These are phyloP conservation scores for Akanthomyces dipterigenus DNA, from an alignment of 2,329 filamentous ascomycete genomes.

Conservation along the genomic window DNA sequence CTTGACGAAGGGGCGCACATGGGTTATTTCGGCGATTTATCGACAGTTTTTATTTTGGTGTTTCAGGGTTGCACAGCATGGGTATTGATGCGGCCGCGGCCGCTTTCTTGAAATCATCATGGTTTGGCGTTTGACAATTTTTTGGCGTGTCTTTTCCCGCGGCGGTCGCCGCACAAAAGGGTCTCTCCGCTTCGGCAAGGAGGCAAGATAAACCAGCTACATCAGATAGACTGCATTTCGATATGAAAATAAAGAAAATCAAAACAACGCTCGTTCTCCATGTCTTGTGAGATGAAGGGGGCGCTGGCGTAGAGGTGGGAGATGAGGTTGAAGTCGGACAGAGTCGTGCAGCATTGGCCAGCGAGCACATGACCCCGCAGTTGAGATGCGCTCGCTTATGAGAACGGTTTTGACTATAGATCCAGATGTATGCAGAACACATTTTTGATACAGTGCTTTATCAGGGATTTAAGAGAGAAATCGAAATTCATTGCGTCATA, in stretches of 20 bases:
- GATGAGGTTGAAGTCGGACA: background rate
- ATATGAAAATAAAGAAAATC: slow-evolving; percentile 1
- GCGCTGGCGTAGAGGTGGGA: background rate
- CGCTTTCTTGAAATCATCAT: slow-evolving; percentile 7
- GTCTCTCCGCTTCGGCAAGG: background rate
- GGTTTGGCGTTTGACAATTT: background rate
- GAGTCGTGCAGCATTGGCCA: background rate
- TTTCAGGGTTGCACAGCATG: slow-evolving; percentile 8
- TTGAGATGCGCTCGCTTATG: background rate
- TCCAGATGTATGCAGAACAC: background rate
- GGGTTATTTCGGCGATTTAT: background rate
- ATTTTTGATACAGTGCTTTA: background rate
- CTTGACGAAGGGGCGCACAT: slow-evolving; percentile 4
- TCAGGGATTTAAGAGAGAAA: background rate
- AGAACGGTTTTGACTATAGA: background rate
- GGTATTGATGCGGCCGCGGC: background rate
- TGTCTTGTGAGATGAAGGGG: background rate
- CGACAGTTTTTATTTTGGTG: background rate
- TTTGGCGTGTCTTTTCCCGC: background rate
- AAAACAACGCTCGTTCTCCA: background rate
- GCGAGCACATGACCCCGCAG: slow-evolving; percentile 8
- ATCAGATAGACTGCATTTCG: slow-evolving; percentile 1
- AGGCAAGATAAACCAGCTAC: background rate
- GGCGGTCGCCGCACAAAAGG: background rate
- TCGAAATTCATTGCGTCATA: background rate